Conservation (phyloP, 768 basidiomycete species). For the Tubosaeta sp. region DNA sequence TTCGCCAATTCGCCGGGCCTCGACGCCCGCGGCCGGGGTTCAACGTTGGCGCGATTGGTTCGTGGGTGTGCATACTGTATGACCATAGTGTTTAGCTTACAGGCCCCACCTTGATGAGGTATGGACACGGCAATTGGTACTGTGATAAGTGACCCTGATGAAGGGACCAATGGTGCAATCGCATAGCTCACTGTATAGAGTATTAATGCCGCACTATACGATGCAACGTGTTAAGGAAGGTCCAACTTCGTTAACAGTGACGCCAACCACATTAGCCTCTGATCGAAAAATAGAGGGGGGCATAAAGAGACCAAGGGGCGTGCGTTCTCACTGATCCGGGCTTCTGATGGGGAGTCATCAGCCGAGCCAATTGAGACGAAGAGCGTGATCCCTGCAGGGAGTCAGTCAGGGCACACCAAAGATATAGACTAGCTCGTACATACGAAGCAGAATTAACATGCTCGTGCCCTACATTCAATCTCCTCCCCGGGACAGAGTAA, state of each 20-base stretch:
- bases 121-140: neutral
- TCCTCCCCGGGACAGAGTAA: neutral
- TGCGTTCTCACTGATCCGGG: slow-evolving; percentile 25
- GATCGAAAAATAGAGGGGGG: neutral
- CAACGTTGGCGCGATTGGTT: neutral
- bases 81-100: neutral
- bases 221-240: neutral
- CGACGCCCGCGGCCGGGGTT: neutral
- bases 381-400: slow-evolving; percentile 55
- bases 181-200: neutral
- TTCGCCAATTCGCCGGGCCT: neutral
- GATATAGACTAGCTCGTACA: slow-evolving; percentile 78
- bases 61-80: neutral
- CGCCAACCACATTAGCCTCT: neutral
- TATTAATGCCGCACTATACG: neutral
- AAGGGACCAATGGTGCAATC: neutral
- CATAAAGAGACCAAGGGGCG: neutral
- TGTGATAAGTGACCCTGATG: too few species aligned
- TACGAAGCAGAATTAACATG: neutral
- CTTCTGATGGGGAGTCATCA: neutral
- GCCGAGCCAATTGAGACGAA: slow-evolving; percentile 44
- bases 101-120: too few species aligned
- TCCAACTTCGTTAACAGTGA: neutral
- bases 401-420: slow-evolving; percentile 75
- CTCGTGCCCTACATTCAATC: neutral